A percentile compares a stretch with the other conserved stretches of the same genome.
These are phyloP conservation scores for Lactuca saligna DNA, from an alignment of 129 eudicot species.

Conservation along the genomic window DNA sequence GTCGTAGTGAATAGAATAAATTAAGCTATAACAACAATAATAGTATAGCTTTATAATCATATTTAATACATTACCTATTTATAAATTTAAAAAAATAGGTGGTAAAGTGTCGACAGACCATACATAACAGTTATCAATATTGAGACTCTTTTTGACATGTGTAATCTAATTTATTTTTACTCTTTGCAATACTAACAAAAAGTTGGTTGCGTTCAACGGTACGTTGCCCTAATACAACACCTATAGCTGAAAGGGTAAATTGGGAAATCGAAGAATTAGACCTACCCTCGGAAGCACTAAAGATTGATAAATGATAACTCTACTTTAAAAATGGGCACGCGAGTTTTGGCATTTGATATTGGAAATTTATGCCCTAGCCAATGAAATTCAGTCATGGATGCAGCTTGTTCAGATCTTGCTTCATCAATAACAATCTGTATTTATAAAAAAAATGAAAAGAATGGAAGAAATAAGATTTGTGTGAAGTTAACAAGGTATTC, in stretches of 20 bases:
- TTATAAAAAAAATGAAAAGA: conserved; percentile 7
- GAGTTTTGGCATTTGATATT: conserved; percentile 89
- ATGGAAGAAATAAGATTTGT: conserved; percentile 1
- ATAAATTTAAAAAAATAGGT: too few relatives aligned
- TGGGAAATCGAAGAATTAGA: not conserved
- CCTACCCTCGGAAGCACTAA: not conserved
- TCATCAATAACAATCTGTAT: conserved; percentile 93
- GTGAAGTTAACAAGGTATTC: not conserved
- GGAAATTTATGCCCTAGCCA: conserved; percentile 95
- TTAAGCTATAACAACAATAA: too few relatives aligned
- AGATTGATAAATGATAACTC: not conserved
- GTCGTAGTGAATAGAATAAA: too few relatives aligned
- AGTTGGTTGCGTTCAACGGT: conserved; percentile 93
- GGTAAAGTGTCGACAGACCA: conserved; percentile 38
- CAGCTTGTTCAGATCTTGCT: conserved; percentile 99
- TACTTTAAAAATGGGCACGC: conserved; percentile 94
- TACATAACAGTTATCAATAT: conserved; percentile 23
- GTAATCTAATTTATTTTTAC: conserved; percentile 57
- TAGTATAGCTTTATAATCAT: too few relatives aligned
- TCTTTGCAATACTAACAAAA: conserved; percentile 76
- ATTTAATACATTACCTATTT: too few relatives aligned
- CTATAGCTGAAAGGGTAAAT: conserved; percentile 62
- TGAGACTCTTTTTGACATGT: conserved; percentile 78
- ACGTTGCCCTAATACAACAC: conserved; percentile 75
- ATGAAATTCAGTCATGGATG: conserved; percentile 93